Evolutionary conservation across 768 basidiomycete genomes (phyloP).

Genomic region (Pluteus cervinus): DNA sequence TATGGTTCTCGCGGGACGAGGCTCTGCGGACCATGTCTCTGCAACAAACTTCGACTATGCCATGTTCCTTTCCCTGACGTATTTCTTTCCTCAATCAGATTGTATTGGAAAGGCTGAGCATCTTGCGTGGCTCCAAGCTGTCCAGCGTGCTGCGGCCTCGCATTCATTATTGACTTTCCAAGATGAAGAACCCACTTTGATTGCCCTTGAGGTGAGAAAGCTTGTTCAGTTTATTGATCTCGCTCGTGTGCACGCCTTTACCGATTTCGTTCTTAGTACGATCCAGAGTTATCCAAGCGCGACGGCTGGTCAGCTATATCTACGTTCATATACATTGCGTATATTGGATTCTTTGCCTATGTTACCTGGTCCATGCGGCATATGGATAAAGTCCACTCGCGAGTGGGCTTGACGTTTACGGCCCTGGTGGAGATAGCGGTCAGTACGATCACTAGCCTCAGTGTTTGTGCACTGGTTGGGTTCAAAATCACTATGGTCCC

Average conservation of each 20-base stretch:
- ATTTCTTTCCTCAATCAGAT: slow-evolving; percentile 73
- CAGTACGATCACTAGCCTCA: slow-evolving; percentile 90
- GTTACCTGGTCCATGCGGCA: slow-evolving; percentile 70
- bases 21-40: slow-evolving; percentile 42
- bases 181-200: slow-evolving; percentile 32
- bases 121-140: slow-evolving; percentile 52
- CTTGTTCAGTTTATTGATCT: slow-evolving; percentile 6
- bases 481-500: slow-evolving; percentile 89
- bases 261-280: slow-evolving; percentile 35
- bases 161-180: slow-evolving; percentile 24
- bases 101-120: slow-evolving; percentile 63
- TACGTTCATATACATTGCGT: slow-evolving; percentile 69
- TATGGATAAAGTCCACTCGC: slow-evolving; percentile 84
- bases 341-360: slow-evolving; percentile 68
- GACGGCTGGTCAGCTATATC: slow-evolving; percentile 57
- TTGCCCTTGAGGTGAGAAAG: slow-evolving; percentile 39
- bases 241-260: slow-evolving; percentile 2
- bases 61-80: slow-evolving; percentile 71
- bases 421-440: slow-evolving; percentile 88
- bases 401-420: slow-evolving; percentile 88
- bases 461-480: slow-evolving; percentile 85
- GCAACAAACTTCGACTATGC: slow-evolving; percentile 54
- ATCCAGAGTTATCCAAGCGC: slow-evolving; percentile 38
- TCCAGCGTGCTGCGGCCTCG: slow-evolving; percentile 32
- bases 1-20: slow-evolving; percentile 75